These are phyloP conservation scores for Wakefieldia striispora DNA, from an alignment of 768 basidiomycete genomes.

Conservation along the genomic window DNA sequence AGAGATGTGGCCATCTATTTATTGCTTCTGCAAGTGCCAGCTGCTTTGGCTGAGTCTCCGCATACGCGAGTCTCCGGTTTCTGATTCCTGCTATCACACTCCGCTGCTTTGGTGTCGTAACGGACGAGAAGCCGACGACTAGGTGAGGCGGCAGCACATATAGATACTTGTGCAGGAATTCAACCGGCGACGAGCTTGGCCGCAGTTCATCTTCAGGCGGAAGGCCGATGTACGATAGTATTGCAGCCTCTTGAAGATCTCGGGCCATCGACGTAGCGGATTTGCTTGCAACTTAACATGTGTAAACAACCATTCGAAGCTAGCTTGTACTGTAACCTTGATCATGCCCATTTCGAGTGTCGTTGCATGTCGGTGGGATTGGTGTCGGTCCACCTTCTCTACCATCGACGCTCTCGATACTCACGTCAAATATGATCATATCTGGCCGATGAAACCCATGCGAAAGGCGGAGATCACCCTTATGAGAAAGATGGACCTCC, in stretches of 20 bases:
- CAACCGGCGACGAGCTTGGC: constrained; percentile 54
- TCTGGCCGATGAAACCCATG: constrained; percentile 43
- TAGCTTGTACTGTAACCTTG: neutral
- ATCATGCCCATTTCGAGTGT: constrained; percentile 8
- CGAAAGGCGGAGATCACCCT: constrained; percentile 43
- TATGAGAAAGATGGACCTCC: constrained; percentile 37
- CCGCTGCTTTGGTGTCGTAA: constrained; percentile 61
- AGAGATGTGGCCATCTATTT: constrained; percentile 63
- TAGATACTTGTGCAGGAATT: constrained; percentile 62
- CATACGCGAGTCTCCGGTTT: constrained; percentile 70
- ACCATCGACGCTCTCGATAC: constrained; percentile 37
- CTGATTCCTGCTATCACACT: constrained; percentile 61
- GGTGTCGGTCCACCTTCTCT: constrained; percentile 46
- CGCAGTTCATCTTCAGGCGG: constrained; percentile 57
- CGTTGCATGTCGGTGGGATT: constrained; percentile 50
- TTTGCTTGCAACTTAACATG: constrained; percentile 2
- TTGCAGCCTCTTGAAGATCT: constrained; percentile 18
- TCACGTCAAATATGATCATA: constrained; percentile 51
- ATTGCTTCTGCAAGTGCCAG: constrained; percentile 53
- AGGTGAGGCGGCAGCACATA: constrained; percentile 67
- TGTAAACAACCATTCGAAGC: constrained; percentile 26
- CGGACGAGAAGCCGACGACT: constrained; percentile 39
- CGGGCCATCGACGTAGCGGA: constrained; percentile 1
- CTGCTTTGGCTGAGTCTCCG: constrained; percentile 51
- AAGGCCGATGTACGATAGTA: constrained; percentile 56